Conservation (phyloP, 2,329 filamentous ascomycete species). For the Curvularia lunata region DNA sequence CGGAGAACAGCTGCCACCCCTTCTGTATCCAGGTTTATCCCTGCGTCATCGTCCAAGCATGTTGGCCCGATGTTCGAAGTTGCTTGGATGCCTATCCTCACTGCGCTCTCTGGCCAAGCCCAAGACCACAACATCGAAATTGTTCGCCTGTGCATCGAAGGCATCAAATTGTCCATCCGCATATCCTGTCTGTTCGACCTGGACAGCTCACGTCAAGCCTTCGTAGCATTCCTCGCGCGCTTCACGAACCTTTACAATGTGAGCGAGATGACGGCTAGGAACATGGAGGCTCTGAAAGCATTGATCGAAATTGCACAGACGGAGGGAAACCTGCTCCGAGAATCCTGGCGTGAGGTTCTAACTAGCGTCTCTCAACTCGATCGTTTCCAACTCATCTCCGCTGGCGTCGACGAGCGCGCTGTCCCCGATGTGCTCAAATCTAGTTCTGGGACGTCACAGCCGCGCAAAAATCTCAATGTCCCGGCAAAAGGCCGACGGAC, state of each 20-base stretch:
- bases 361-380: conserved; percentile 97
- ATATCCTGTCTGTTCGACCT: conserved; percentile 94
- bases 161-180: conserved; percentile 90
- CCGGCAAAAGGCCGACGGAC: conserved; percentile 59
- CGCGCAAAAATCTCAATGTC: conserved; percentile 71
- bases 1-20: conserved; percentile 75
- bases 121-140: conserved; percentile 94
- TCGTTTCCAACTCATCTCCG: conserved; percentile 90
- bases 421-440: conserved; percentile 86
- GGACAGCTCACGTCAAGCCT: conserved; percentile 90
- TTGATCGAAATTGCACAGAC: conserved; percentile 90
- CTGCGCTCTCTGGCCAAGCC: conserved; percentile 88
- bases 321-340: conserved; percentile 86
- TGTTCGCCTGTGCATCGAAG: conserved; percentile 90
- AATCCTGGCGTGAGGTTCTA: conserved; percentile 94
- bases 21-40: conserved; percentile 77
- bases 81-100: conserved; percentile 99
- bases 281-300: conserved; percentile 91
- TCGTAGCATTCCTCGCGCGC: conserved; percentile 89
- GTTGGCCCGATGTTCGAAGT: conserved; percentile 98
- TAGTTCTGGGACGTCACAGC: conserved; percentile 65
- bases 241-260: conserved; percentile 96
- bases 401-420: conserved; percentile 89
- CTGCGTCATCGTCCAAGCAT: conserved; percentile 91
- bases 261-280: conserved; percentile 93